Evolutionary conservation across 2,329 filamentous ascomycete genomes (phyloP).

Genomic region (Talaromyces sp.): DNA sequence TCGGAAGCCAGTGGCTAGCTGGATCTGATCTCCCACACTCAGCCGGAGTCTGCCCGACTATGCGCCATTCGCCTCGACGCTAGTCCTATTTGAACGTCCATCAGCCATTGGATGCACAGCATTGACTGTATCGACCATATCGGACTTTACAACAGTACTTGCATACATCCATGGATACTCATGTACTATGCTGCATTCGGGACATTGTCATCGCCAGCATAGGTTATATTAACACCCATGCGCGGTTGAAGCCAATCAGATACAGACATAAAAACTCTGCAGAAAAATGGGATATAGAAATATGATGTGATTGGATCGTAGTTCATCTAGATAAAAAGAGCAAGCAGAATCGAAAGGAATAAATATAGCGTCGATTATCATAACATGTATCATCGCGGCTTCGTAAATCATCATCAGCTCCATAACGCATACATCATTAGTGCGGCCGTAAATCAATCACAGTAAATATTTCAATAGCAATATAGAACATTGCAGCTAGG

Average conservation of each 20-base stretch:
- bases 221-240: background rate
- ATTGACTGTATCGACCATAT: background rate
- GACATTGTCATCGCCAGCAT: background rate
- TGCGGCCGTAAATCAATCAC: slow-evolving; percentile 2
- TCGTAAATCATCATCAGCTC: slow-evolving; percentile 10
- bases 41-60: background rate
- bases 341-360: background rate
- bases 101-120: background rate
- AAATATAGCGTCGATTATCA: background rate
- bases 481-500: background rate
- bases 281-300: background rate
- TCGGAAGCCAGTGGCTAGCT: slow-evolving; percentile 5
- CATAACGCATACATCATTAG: slow-evolving; percentile 8
- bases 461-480: background rate
- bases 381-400: background rate
- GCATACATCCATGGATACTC: background rate
- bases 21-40: background rate
- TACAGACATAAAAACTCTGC: background rate
- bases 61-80: background rate
- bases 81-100: background rate
- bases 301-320: background rate
- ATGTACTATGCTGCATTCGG: background rate
- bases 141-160: background rate
- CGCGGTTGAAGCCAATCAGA: background rate
- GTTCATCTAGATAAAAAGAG: background rate